Base-by-base conservation (phyloP, 352 stramenopile species). In the Phytophthora palmivora region DNA sequence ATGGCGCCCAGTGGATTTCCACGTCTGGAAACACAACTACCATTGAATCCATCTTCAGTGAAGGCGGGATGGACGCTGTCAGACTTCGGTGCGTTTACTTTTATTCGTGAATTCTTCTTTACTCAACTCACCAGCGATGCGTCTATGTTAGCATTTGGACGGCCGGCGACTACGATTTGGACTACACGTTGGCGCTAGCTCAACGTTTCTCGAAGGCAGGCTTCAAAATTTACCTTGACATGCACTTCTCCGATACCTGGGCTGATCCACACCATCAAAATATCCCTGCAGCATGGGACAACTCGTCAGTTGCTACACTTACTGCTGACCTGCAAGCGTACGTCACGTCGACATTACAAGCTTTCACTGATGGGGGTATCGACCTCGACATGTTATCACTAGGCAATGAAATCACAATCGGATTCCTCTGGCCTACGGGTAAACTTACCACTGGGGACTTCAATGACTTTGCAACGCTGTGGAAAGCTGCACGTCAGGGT, bases 161-260 rank as follows among this genome's bases (percentile, higher is more conserved):
- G 15, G 49, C 18, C 16, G 61, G 67, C 0, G 62, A 67, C 34
- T 75, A 75, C 46, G 49, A 67, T n/a, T 32, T 67, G 18, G 51
- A 58, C 28, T 71, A 75, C 55, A 75, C 67, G 32, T 42, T 75
- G 43, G 41, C 55, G 7, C 34, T 60, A 8, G 61, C 67, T 6
- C 30, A 71, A 12, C 67, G 66, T 6, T 71, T 71, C 61, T 54
- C 39, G 6, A 75, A 62, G 15, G 67, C 67, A 3, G 67, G 67
- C 0, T 76, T 72, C 48, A 69, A 62, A 28, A 76, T 76, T 39
- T 76, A 76, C 57, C 48, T 76, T n/a, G 67, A 76, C 38, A 76
- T 76, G 67, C 67, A 76, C 38, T 76, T 76, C 53, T 76, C 67
- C 6, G 67, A 76, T 38, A 76, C 67, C 0, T 76, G 67, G 67